These are phyloP conservation scores for Pseudogymnoascus sp. DNA, from an alignment of 2,329 filamentous ascomycete species.

Conservation along the genomic window DNA sequence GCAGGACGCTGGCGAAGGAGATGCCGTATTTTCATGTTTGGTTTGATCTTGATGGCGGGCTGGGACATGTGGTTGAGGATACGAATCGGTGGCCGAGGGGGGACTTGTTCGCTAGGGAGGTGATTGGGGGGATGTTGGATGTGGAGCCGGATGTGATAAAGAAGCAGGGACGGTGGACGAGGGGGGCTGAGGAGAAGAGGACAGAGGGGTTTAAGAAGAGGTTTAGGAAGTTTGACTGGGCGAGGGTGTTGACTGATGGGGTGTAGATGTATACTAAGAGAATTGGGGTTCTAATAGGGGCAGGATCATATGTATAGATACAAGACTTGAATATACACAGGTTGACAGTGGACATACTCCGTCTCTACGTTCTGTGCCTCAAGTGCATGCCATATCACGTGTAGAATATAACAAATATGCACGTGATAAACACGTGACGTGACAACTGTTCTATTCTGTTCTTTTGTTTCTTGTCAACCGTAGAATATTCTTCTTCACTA, in stretches of 20 bases:
- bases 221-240: constrained; percentile 94
- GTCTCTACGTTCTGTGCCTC: neutral
- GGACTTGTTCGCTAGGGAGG: constrained; percentile 85
- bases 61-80: constrained; percentile 91
- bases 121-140: constrained; percentile 88
- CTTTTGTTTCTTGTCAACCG: neutral
- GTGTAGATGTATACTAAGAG: constrained; percentile 12
- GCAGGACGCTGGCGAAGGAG: constrained; percentile 77
- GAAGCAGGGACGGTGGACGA: constrained; percentile 79
- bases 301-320: neutral
- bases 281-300: neutral
- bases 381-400: neutral
- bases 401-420: neutral
- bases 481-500: neutral
- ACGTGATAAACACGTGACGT: neutral
- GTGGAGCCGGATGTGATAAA: constrained; percentile 74
- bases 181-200: constrained; percentile 51
- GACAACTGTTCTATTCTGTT: neutral
- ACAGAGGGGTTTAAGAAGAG: constrained; percentile 71
- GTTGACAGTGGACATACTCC: neutral
- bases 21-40: constrained; percentile 98
- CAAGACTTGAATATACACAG: neutral
- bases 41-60: constrained; percentile 85
- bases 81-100: constrained; percentile 76
- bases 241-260: constrained; percentile 41